Evolutionary conservation across 1,284 basidiomycete genomes (phyloP).

Genomic region (Heimioporus punctisporus): DNA sequence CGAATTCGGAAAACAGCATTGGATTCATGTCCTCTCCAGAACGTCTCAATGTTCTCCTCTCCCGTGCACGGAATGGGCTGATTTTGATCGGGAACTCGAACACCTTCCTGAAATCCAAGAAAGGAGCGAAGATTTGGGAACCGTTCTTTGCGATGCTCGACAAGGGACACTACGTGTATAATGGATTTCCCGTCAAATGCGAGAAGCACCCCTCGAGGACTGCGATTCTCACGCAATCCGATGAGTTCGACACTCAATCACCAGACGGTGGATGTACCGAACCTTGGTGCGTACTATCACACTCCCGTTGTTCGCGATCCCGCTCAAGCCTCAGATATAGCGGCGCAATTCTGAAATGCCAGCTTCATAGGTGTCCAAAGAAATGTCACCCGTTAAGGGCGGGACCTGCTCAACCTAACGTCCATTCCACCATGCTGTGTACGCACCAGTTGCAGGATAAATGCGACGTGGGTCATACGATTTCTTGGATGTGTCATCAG

Average conservation of each 20-base stretch:
- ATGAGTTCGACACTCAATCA: conserved; percentile 51
- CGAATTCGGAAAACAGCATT: conserved; percentile 54
- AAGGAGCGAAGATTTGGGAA: conserved; percentile 52
- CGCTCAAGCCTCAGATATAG: conserved; percentile 36
- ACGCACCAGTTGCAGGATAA: conserved; percentile 24
- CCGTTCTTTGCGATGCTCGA: conserved; percentile 47
- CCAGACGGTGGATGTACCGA: conserved; percentile 66
- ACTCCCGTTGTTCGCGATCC: background rate
- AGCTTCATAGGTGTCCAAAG: conserved; percentile 49
- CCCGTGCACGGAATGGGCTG: conserved; percentile 59
- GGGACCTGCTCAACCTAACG: conserved; percentile 32
- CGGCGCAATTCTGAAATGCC: conserved; percentile 46
- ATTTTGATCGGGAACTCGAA: conserved; percentile 65
- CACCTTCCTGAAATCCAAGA: conserved; percentile 56
- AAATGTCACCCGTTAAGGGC: conserved; percentile 49
- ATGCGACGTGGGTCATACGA: conserved; percentile 39
- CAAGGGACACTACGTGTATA: conserved; percentile 47
- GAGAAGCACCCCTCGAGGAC: conserved; percentile 50
- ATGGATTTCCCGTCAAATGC: conserved; percentile 60
- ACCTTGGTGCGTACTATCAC: conserved; percentile 46
- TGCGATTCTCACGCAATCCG: conserved; percentile 36
- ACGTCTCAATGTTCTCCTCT: conserved; percentile 68
- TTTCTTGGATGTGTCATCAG: conserved; percentile 38
- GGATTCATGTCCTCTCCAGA: conserved; percentile 71
- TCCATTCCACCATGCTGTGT: conserved; percentile 52